A percentile compares a stretch with the other conserved stretches of the same genome.
These are phyloP conservation scores for Daedalea quercina DNA, from an alignment of 768 basidiomycete genomes.

Conservation along the genomic window DNA sequence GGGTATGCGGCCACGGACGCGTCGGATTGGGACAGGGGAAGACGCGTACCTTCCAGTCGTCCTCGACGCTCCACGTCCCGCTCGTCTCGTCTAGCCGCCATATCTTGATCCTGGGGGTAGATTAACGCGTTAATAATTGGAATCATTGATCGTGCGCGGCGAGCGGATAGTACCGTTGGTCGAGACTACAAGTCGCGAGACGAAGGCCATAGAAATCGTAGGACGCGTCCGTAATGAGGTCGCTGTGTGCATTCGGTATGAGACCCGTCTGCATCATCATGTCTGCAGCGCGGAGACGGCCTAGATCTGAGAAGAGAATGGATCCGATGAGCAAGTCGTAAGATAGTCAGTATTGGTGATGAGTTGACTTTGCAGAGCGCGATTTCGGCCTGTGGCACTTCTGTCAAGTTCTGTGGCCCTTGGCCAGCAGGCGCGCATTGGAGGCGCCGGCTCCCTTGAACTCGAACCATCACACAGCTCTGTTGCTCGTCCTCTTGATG, in stretches of 20 bases:
- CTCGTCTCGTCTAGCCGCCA: conserved; percentile 73
- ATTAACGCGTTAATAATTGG: neutral
- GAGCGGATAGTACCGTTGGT: conserved; percentile 52
- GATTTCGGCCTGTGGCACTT: too few relatives aligned
- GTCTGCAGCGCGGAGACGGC: neutral
- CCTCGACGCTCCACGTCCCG: conserved; percentile 72
- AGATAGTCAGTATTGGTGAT: too few relatives aligned
- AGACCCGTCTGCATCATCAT: conserved; percentile 75
- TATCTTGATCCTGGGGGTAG: conserved; percentile 62
- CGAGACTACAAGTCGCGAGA: conserved; percentile 75
- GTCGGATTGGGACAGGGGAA: neutral
- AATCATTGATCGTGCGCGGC: too few relatives aligned
- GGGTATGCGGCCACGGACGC: neutral
- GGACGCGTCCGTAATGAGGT: conserved; percentile 78
- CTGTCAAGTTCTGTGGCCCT: too few relatives aligned
- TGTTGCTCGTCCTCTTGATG: neutral
- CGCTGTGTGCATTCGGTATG: conserved; percentile 70
- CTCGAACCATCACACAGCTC: neutral
- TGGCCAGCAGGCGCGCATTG: neutral
- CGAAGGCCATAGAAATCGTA: conserved; percentile 89
- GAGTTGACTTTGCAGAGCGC: too few relatives aligned
- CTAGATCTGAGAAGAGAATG: too few relatives aligned
- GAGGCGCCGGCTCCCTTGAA: neutral
- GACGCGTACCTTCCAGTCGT: conserved; percentile 81
- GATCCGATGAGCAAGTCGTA: too few relatives aligned